A percentile compares a stretch with the other conserved stretches of the same genome.
These are phyloP conservation scores for Hericium erinaceus DNA, from an alignment of 768 basidiomycete genomes.

Conservation along the genomic window DNA sequence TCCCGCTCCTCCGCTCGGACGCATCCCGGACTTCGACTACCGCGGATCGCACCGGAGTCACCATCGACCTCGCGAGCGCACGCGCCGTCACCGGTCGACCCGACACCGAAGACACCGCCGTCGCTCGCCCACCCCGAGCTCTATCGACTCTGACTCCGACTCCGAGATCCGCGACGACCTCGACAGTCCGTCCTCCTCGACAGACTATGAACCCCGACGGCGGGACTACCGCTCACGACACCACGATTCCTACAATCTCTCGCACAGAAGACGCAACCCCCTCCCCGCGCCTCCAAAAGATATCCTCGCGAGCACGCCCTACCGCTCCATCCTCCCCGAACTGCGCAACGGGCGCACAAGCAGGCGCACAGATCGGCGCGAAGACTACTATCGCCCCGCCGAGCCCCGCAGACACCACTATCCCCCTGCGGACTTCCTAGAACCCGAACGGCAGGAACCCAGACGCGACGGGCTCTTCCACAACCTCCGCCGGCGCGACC, in stretches of 20 bases:
- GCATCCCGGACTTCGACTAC: constrained; percentile 8
- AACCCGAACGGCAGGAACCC: background rate
- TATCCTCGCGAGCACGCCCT: background rate
- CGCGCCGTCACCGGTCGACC: background rate
- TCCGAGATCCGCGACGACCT: no score
- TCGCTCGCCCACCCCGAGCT: background rate
- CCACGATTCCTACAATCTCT: background rate
- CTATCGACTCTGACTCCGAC: background rate
- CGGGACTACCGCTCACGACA: background rate
- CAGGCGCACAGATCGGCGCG: background rate
- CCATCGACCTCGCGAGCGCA: background rate
- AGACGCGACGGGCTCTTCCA: constrained; percentile 4
- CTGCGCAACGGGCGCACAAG: background rate
- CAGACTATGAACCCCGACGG: background rate
- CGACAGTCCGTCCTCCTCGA: background rate
- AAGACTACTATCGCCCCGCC: background rate
- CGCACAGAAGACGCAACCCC: background rate
- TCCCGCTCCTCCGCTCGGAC: no score
- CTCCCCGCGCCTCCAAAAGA: background rate
- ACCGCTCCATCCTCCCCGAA: background rate
- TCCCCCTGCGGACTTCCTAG: background rate
- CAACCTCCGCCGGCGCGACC: background rate
- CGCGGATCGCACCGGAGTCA: background rate
- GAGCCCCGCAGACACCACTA: background rate
- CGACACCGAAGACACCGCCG: background rate